Evolutionary conservation across 768 basidiomycete species (phyloP).

Genomic region (Hericium erinaceus): DNA sequence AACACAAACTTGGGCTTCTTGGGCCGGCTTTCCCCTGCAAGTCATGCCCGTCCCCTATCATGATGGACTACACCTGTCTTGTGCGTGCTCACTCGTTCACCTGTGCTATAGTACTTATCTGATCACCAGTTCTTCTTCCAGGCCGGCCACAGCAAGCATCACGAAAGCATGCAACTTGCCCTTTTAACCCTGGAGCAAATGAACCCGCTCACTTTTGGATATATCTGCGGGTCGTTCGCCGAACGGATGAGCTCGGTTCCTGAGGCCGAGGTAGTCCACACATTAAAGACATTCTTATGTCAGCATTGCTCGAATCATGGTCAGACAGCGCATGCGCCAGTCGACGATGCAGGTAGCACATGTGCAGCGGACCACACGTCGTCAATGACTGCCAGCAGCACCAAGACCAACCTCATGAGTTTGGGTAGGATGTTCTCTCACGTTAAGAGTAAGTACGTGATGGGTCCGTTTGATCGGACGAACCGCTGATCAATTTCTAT

Average conservation of each 20-base stretch:
- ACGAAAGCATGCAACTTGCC: constrained; percentile 6
- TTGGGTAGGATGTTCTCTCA: constrained; percentile 58
- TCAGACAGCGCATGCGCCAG: background rate
- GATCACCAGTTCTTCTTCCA: background rate
- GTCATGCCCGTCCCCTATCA: constrained; percentile 4
- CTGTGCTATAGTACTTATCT: background rate
- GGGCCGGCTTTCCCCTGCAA: constrained; percentile 5
- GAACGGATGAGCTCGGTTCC: background rate
- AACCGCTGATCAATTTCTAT: constrained; percentile 7
- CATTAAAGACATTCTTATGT: constrained; percentile 11
- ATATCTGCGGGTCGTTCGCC: constrained; percentile 1
- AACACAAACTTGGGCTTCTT: background rate
- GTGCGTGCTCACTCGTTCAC: background rate
- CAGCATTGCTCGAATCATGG: constrained; percentile 6
- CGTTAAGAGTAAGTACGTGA: constrained; percentile 47
- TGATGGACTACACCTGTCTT: constrained; percentile 11
- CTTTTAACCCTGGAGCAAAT: background rate
- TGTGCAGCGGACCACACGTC: background rate
- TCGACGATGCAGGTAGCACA: background rate
- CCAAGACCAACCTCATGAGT: constrained; percentile 24
- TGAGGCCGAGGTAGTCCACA: constrained; percentile 1
- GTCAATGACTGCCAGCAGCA: background rate
- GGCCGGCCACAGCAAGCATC: constrained; percentile 9
- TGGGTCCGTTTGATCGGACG: too few species aligned
- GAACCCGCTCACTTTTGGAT: background rate